phyloP scores from a whole-genome alignment of 805 yeast species.

The Myxozyma lipomycoides region DNA sequence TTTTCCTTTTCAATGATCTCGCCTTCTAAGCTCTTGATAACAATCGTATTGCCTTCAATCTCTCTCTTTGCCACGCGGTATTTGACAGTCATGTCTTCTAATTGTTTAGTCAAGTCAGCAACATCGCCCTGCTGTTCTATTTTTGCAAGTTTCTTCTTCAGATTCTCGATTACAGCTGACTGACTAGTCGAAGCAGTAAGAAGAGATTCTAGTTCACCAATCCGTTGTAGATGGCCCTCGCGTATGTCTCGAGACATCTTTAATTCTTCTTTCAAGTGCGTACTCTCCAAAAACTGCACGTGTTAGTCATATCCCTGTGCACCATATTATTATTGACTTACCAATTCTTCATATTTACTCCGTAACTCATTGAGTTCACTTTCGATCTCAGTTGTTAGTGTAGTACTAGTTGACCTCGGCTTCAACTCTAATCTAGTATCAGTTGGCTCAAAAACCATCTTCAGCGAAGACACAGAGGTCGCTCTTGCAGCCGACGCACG shows the following conservation, averaged over 20 bases:
- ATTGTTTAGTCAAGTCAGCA: neutral
- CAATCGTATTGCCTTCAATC: conserved; percentile 74
- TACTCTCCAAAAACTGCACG: neutral
- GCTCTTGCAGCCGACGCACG: neutral
- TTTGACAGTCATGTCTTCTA: neutral
- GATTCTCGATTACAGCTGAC: neutral
- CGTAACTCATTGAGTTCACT: neutral
- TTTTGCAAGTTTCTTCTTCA: neutral
- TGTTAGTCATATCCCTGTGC: neutral
- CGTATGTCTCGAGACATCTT: too few species aligned
- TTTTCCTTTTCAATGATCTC: conserved; percentile 2
- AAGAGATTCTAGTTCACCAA: too few species aligned
- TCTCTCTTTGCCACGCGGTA: conserved; percentile 34
- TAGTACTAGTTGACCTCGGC: neutral
- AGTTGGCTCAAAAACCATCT: neutral
- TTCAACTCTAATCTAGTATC: neutral
- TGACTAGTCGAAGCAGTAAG: too few species aligned
- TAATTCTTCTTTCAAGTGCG: neutral
- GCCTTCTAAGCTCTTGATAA: conserved; percentile 87
- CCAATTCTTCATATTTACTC: neutral
- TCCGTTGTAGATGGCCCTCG: too few species aligned
- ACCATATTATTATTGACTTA: neutral
- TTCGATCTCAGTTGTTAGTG: neutral
- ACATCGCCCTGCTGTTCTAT: neutral
- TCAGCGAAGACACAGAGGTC: neutral